These are phyloP conservation scores for Talaromyces nanjingensis DNA, from an alignment of 495 filamentous ascomycete genomes.

Conservation along the genomic window DNA sequence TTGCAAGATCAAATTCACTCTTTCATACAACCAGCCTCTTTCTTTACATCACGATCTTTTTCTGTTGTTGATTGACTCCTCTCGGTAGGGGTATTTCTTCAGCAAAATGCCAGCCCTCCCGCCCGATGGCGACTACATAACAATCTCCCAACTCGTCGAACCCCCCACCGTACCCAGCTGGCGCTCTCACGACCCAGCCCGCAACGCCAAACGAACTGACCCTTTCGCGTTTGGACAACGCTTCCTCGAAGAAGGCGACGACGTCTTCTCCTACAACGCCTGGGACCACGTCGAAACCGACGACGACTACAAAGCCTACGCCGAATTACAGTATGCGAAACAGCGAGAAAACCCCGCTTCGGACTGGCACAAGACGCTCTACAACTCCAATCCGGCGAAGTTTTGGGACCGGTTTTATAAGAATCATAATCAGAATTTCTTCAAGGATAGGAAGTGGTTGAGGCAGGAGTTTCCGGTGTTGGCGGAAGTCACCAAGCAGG, in stretches of 20 bases:
- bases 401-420: conserved; percentile 98
- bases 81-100: neutral
- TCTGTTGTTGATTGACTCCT: too few species aligned
- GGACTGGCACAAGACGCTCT: conserved; percentile 77
- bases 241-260: conserved; percentile 68
- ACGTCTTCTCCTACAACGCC: conserved; percentile 93
- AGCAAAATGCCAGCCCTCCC: conserved; percentile 10
- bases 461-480: conserved; percentile 90
- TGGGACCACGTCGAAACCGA: conserved; percentile 96
- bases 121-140: conserved; percentile 16
- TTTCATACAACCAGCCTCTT: neutral
- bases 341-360: conserved; percentile 79
- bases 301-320: conserved; percentile 72
- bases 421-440: conserved; percentile 92
- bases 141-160: conserved; percentile 38
- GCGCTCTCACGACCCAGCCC: conserved; percentile 46
- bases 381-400: conserved; percentile 82
- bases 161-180: conserved; percentile 34
- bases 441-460: conserved; percentile 97
- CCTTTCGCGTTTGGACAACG: conserved; percentile 96
- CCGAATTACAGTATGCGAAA: conserved; percentile 69
- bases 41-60: neutral
- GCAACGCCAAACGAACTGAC: conserved; percentile 69
- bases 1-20: neutral
- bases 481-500: conserved; percentile 55